Conservation (phyloP, 208 protist species). For the Trypanosoma cruzi region DNA sequence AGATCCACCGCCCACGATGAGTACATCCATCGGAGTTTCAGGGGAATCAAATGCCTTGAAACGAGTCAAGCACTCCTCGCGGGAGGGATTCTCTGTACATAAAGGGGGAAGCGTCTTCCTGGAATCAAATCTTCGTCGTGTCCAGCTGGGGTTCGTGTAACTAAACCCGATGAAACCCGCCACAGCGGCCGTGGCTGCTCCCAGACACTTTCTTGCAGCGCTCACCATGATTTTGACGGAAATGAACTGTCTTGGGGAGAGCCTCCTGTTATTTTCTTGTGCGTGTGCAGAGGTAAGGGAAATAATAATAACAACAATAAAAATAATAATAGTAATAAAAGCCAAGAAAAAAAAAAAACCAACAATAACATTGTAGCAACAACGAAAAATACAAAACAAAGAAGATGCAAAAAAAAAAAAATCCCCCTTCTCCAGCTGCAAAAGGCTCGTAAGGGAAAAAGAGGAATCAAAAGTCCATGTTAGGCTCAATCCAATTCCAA, state of each 20-base stretch:
- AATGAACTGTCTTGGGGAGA: background rate
- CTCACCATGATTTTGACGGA: conserved; percentile 25
- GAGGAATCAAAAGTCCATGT: no score
- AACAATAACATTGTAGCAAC: background rate
- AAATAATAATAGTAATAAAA: no score
- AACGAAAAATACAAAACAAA: background rate
- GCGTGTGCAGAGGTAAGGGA: background rate
- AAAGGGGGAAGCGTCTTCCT: conserved; percentile 44
- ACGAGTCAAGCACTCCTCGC: conserved; percentile 54
- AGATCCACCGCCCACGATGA: conserved; percentile 96
- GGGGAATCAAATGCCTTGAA: conserved; percentile 46
- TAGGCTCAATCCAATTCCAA: background rate
- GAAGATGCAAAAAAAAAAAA: no score
- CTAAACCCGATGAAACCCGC: conserved; percentile 62
- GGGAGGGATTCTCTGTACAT: conserved; percentile 44
- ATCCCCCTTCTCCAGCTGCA: no score
- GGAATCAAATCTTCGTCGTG: conserved; percentile 68
- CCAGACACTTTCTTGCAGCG: conserved; percentile 49
- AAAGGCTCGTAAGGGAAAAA: no score
- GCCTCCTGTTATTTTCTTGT: background rate
- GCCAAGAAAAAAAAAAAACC: background rate
- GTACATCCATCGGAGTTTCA: conserved; percentile 87
- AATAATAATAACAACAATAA: background rate
- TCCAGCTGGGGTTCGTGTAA: conserved; percentile 81
- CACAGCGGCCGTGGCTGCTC: conserved; percentile 39